phyloP scores from a whole-genome alignment of 306 rosid species.

The Leucaena leucocephala region DNA sequence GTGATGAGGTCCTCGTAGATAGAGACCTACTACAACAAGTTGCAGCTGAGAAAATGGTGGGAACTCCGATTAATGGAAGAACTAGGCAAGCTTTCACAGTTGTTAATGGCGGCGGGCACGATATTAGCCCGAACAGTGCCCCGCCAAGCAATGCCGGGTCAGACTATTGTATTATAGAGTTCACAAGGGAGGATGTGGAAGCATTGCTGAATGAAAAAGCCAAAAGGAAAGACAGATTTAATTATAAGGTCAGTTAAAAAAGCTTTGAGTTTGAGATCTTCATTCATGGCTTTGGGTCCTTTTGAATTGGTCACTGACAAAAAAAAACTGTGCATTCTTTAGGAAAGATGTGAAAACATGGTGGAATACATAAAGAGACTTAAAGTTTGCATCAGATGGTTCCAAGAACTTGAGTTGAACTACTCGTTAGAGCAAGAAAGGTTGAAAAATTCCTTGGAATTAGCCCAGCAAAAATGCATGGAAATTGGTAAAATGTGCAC shows the following conservation, averaged over 20 bases:
- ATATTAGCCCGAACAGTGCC: constrained; percentile 69
- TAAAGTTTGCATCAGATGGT: constrained; percentile 90
- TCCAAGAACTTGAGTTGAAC: constrained; percentile 87
- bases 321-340: constrained; percentile 12
- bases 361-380: constrained; percentile 90
- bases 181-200: constrained; percentile 88
- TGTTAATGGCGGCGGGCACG: constrained; percentile 73
- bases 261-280: constrained; percentile 32
- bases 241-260: constrained; percentile 69
- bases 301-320: constrained; percentile 8
- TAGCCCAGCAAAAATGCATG: constrained; percentile 65
- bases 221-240: constrained; percentile 88
- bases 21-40: constrained; percentile 32
- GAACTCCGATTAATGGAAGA: constrained; percentile 82
- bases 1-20: constrained; percentile 52
- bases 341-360: constrained; percentile 97
- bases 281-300: not conserved
- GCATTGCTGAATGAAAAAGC: constrained; percentile 76
- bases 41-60: constrained; percentile 58
- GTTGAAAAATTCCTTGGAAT: constrained; percentile 64
- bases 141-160: constrained; percentile 91
- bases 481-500: constrained; percentile 63
- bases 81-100: constrained; percentile 60
- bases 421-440: constrained; percentile 82
- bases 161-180: constrained; percentile 76